Conservation (phyloP, 306 rosid genomes). For the Vigna radiata region DNA sequence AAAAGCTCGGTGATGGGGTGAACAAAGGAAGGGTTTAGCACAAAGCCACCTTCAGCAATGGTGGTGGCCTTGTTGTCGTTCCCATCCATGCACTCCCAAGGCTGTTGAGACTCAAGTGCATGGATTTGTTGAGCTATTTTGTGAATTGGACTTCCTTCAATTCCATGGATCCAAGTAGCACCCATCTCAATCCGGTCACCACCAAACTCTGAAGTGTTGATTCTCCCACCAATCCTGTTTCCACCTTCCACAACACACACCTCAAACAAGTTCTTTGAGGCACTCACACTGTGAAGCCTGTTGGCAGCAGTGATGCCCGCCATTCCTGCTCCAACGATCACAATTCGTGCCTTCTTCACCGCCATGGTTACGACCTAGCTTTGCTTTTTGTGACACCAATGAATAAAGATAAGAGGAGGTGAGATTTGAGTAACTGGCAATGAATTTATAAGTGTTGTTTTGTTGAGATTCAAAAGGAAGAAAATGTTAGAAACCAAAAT, state of each 20-base stretch:
- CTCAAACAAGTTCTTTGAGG: conserved; percentile 66
- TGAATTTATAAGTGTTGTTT: conserved; percentile 53
- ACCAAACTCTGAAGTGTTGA: conserved; percentile 83
- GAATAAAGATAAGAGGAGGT: conserved; percentile 30
- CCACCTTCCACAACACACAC: conserved; percentile 91
- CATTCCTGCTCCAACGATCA: conserved; percentile 96
- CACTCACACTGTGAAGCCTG: conserved; percentile 70
- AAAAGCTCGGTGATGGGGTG: conserved; percentile 69
- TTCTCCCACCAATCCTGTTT: conserved; percentile 87
- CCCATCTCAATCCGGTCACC: conserved; percentile 95
- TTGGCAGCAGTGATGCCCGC: conserved; percentile 94
- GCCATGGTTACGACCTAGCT: conserved; percentile 59
- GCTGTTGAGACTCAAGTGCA: conserved; percentile 74
- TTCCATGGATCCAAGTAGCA: conserved; percentile 99
- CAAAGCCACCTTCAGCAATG: conserved; percentile 82
- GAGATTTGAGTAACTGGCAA: conserved; percentile 59
- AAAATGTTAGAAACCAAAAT: neutral
- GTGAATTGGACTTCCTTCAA: conserved; percentile 85
- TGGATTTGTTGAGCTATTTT: conserved; percentile 70
- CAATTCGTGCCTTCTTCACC: conserved; percentile 75
- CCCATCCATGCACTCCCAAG: conserved; percentile 98
- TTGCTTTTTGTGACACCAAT: neutral
- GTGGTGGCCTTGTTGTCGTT: conserved; percentile 57
- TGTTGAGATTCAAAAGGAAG: neutral
- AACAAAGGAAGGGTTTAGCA: conserved; percentile 50